These are phyloP conservation scores for Populus deltoides DNA, from an alignment of 345 rosid species.

Conservation along the genomic window DNA sequence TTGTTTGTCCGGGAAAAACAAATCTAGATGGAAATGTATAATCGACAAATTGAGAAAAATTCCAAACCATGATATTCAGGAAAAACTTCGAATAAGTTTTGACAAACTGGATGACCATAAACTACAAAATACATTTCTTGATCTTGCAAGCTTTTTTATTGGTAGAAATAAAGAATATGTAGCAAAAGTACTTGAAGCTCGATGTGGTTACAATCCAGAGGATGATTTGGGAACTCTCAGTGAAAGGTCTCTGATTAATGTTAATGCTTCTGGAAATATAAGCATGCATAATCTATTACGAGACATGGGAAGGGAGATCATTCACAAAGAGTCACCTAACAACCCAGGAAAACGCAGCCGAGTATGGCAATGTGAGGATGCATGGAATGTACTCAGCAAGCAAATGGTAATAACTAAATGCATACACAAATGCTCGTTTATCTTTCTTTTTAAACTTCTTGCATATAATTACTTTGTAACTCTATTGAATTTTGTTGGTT, in stretches of 20 bases:
- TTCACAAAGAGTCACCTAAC: too few species aligned
- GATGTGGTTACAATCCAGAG: not conserved
- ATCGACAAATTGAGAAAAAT: not conserved
- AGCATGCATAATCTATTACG: too few species aligned
- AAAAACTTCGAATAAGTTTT: not conserved
- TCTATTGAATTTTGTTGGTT: too few species aligned
- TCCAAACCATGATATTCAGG: not conserved
- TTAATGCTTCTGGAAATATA: too few species aligned
- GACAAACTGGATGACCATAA: not conserved
- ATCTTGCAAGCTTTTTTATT: not conserved
- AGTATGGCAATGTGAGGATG: not conserved
- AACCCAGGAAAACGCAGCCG: not conserved
- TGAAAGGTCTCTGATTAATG: not conserved
- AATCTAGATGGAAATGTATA: conserved; percentile 1
- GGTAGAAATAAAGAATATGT: not conserved
- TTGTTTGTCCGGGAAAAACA: not conserved
- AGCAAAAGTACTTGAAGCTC: not conserved
- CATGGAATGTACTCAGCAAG: not conserved
- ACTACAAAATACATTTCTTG: not conserved
- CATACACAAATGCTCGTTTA: not conserved
- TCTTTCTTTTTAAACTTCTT: too few species aligned
- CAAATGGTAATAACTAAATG: not conserved
- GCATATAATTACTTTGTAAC: too few species aligned
- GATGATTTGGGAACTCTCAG: not conserved
- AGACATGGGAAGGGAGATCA: too few species aligned